Evolutionary conservation across 441 rosid species (phyloP).

Genomic region (Corymbia citriodora): DNA sequence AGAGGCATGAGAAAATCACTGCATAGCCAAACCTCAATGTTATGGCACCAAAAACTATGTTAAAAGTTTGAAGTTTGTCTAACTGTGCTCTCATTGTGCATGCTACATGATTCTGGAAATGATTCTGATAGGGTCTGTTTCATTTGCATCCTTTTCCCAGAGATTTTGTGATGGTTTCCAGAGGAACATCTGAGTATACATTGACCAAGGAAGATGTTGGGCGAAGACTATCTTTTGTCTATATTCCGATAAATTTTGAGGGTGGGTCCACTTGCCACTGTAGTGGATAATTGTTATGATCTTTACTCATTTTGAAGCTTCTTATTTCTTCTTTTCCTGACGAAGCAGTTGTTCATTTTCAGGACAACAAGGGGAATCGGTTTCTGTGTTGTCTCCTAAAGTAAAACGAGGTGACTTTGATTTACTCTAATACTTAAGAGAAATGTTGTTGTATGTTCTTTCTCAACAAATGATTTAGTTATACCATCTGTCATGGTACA

Average conservation of each 20-base stretch:
- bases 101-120: neutral
- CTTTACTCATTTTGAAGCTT: slow-evolving; percentile 6
- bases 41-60: neutral
- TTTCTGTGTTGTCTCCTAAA: slow-evolving; percentile 50
- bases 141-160: slow-evolving; percentile 29
- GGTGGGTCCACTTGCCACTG: slow-evolving; percentile 37
- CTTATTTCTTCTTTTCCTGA: neutral
- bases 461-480: neutral
- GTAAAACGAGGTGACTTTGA: slow-evolving; percentile 76
- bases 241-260: slow-evolving; percentile 93
- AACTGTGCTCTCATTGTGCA: neutral
- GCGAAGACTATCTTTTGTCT: slow-evolving; percentile 62
- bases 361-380: slow-evolving; percentile 92
- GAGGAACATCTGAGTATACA: slow-evolving; percentile 82
- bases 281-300: neutral
- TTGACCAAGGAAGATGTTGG: slow-evolving; percentile 94
- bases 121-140: neutral
- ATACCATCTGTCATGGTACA: neutral
- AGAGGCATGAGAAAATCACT: neutral
- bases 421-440: neutral
- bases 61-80: neutral
- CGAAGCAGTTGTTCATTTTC: slow-evolving; percentile 21
- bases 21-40: neutral
- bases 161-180: slow-evolving; percentile 51
- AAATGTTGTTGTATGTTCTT: neutral